These are phyloP conservation scores for Metarhizium robertsii DNA, from an alignment of 2,329 filamentous ascomycete genomes.

Conservation along the genomic window DNA sequence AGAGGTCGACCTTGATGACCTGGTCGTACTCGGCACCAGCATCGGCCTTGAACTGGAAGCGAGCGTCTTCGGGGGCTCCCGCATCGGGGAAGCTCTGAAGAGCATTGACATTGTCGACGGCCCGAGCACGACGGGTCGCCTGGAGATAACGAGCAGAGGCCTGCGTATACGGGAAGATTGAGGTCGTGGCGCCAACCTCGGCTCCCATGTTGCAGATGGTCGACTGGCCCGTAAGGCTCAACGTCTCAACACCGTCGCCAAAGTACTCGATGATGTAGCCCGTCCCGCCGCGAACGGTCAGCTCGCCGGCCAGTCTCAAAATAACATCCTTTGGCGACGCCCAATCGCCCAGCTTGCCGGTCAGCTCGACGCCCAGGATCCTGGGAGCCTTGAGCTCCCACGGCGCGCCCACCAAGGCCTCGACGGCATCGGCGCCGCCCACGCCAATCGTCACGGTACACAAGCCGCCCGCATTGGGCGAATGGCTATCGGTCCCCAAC, in stretches of 20 bases:
- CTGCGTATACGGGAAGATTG: slow-evolving; percentile 83
- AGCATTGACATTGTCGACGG: slow-evolving; percentile 57
- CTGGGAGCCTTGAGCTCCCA: slow-evolving; percentile 97
- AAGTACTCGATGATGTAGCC: slow-evolving; percentile 94
- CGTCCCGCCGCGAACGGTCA: slow-evolving; percentile 90
- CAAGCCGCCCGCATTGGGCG: slow-evolving; percentile 91
- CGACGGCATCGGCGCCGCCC: slow-evolving; percentile 92
- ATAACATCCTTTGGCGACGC: slow-evolving; percentile 94
- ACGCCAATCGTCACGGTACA: slow-evolving; percentile 94
- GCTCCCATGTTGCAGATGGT: slow-evolving; percentile 85
- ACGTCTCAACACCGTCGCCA: slow-evolving; percentile 77
- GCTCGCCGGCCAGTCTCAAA: slow-evolving; percentile 73
- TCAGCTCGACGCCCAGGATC: slow-evolving; percentile 75
- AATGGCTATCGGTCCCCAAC: slow-evolving; percentile 96
- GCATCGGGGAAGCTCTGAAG: slow-evolving; percentile 44
- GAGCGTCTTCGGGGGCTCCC: slow-evolving; percentile 34
- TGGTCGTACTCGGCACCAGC: slow-evolving; percentile 80
- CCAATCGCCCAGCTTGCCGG: slow-evolving; percentile 81
- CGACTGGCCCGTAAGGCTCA: slow-evolving; percentile 89
- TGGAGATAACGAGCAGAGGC: slow-evolving; percentile 78
- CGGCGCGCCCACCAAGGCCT: slow-evolving; percentile 89
- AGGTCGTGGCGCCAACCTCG: slow-evolving; percentile 93
- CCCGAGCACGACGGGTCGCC: slow-evolving; percentile 60
- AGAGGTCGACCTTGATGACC: slow-evolving; percentile 82
- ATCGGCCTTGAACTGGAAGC: slow-evolving; percentile 66